Base-by-base conservation (phyloP, 2,329 filamentous ascomycete species). In the Curvularia lunata region DNA sequence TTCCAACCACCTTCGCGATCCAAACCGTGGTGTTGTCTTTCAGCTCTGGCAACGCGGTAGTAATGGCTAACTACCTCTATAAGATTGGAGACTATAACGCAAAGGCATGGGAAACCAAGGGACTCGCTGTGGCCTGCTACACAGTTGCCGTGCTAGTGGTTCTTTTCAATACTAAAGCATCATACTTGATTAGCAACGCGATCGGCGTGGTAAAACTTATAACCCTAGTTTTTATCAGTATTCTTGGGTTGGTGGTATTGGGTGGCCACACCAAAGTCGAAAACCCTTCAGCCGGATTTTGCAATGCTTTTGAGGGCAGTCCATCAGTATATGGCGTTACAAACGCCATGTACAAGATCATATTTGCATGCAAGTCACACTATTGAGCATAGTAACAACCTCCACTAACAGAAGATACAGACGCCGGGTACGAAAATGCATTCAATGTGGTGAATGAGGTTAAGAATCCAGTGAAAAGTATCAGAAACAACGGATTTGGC, bases 381-480 rank as follows among this genome's bases (percentile, higher is more conserved):
- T 5, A 10, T 16, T 0, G 10, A 10, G 13, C 7, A 18, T 27
- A 7, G 16, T 6, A 18, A 23, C 16, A 7, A 45, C 28, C 28
- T 5, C 5, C 3, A n/a, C 25, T 45, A 18, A 45, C 42, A 28
- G 23, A 45, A 18, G 6, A 45, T 45, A 27, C 42, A 45, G 42
- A 45, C 28, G 42, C 52, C 12, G 72, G 72, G 6, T 75, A 69
- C 37, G 57, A 64, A 2, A 75, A 74, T 59, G 70, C 69, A n/a
- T 75, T 75, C 61, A 74, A 70, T 52, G 69, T 75, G 13, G 69
- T 68, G 18, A 69, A 70, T 27, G 71, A 75, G 47, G 72, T 75
- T 52, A 73, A 85, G 79, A 83, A 86, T 59, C 86, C 86, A 0
- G 78, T 88, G 28, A 82, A 80, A 30, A 83, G 81, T 0, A 79